Base-by-base conservation (phyloP, 2,329 filamentous ascomycete species). In the Monosporascus sp. region DNA sequence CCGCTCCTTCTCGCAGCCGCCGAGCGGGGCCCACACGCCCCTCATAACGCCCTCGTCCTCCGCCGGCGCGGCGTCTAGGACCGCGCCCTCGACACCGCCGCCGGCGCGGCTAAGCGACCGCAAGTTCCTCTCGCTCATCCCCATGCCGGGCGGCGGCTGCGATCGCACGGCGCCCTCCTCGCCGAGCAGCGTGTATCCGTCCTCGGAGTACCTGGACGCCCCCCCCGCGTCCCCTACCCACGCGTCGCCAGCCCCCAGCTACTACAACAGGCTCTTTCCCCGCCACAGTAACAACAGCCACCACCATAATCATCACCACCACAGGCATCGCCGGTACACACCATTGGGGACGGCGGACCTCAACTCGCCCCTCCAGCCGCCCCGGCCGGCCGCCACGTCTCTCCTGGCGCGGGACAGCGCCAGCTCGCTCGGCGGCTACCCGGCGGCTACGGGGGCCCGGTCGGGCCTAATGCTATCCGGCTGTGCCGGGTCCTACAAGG, bases 41-140 rank as follows among this genome's bases (percentile, higher is more conserved):
- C 63, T 79, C 0, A 72, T 75, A 44, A 71, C 75, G 1, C 69
- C 75, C 0, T 62, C 67, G 0, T 53, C 62, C 7, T 70, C 70
- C 1, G 57, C 63, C 6, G 58, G 70, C 1, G 57, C 63, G 6
- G 58, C 60, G n/a, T 58, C 61, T n/a, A 63, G 62, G 37, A 53
- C 54, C 8, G 50, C 58, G 2, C 68, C 68, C 0, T 58, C 75
- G 24, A 76, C 72, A 0, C 77, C 78, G 1, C 78, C 78, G 1
- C 78, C 78, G 0, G 72, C 72, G 2, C 72, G 76, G 18, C 70
- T 81, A 2, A 70, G 73, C 49, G 76, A 80, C 49, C 71, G 77
- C 6, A 72, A 65, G 37, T 69, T 75, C 47, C 69, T 80, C 18
- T 67, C 73, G 1, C 66, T 70, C 5, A 61, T 70, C 15, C 61